Base-by-base conservation (phyloP, 164 flowering plant genomes). In the Aristolochia contorta region DNA sequence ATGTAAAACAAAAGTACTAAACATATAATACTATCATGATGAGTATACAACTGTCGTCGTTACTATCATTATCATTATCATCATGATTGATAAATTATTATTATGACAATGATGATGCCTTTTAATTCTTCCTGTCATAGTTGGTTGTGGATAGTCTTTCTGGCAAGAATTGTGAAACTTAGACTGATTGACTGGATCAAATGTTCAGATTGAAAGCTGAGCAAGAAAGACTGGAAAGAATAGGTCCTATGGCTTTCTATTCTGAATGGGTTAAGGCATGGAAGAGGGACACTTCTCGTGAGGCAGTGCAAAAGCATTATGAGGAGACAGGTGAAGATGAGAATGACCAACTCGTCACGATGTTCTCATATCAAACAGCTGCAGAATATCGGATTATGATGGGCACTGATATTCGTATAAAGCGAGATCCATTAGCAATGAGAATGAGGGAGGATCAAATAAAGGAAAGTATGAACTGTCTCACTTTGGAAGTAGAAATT, bases 321-420 rank as follows among this genome's bases (percentile, higher is more conserved):
- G 98, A 93, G 78, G 97, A 93, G 76, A 93, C 94, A 67, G 98
- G 98, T 70, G 98, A 93, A 83, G 92, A 89, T 72, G 98, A 93
- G 74, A 86, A 75, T 54, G 66, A 79, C 22, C 98, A 93, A 70
- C 85, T 93, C 61, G 77, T 86, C 57, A 77, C 76, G 59, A 86
- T 93, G 98, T 93, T 89, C 67, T 65, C 58, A 60, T 73, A 82
- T 65, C 98, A 93, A 79, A 93, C 98, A 41, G 96, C 75, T 60
- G 66, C 84, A 56, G 97, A 89, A 69, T 93, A 70, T 67, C 89
- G 97, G 32, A 81, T 85, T 52, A 93, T 93, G 98, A 86, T 86
- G 92, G 98, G 98, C 25, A 86, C 84, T 61, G 98, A 93, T 81
- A 47, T 72, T 30, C 93, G 98, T 41, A 79, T 93, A 63, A 74